Base-by-base conservation (phyloP, 495 filamentous ascomycete genomes). In the Bathelium albidoporum region DNA sequence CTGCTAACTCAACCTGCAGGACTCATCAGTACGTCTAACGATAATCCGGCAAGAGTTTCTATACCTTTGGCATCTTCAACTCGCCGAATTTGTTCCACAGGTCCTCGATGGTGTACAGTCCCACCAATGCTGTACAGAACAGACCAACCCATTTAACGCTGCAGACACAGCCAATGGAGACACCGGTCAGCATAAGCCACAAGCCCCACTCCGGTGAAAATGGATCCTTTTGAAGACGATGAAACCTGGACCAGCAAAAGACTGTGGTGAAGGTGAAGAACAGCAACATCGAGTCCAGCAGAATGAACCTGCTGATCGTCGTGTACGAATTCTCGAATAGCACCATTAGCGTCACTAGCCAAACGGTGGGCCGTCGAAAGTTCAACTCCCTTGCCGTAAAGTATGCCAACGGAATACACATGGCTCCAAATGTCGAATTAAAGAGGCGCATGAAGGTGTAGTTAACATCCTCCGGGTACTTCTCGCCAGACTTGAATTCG, bases 381-480 rank as follows among this genome's bases (percentile, higher is more conserved):
- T 89, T 91, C 65, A 98, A 78, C 73, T 96, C 91, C 68, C 86
- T 87, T 34, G 92, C 91, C 29, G 94, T 98, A 75, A 83, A 97
- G 73, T 98, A 98, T 55, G 95, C 95, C 68, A 98, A 75, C 29
- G 94, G 94, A 39, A 98, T 86, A 73, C 92, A 97, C 29, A 93
- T 80, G 60, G 89, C 91, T 44, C 94, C 94, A 76, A 96, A 98
- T 58, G 89, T 83, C 62, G 94, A 86, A 77, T 98, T 98, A 84
- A 98, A 98, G 36, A 94, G 81, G 66, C 94, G 87, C 94, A 98
- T 98, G 73, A 96, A 96, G 64, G 92, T 95, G 74, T 97, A 98
- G 80, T 98, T 88, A 71, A 98, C 80, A 70, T 97, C 91, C 66
- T 85, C 82, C 1, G 94, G 94, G 71, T 98, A 98, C 52, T 81